These are phyloP conservation scores for Trichocomaceae sp. DNA, from an alignment of 2,329 filamentous ascomycete genomes.

Conservation along the genomic window DNA sequence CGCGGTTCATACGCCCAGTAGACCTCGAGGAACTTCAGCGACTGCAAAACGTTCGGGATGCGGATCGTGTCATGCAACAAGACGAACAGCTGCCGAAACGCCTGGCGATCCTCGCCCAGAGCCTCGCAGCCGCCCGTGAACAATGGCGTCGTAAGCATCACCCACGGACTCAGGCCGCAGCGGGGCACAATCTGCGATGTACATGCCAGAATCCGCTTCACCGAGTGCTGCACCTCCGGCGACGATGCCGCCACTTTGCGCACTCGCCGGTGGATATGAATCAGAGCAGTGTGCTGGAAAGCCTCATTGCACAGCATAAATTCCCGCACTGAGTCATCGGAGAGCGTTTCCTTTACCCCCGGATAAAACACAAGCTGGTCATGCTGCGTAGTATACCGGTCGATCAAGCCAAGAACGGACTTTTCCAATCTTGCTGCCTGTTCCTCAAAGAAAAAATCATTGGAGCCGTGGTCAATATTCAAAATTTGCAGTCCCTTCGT, in stretches of 20 bases:
- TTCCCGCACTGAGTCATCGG: slow-evolving; percentile 27
- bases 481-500: slow-evolving; percentile 12
- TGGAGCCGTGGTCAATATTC: slow-evolving; percentile 2
- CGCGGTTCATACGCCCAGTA: slow-evolving; percentile 29
- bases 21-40: slow-evolving; percentile 35
- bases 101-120: slow-evolving; percentile 29
- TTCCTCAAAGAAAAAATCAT: slow-evolving; percentile 21
- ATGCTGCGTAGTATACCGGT: slow-evolving; percentile 20
- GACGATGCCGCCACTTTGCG: slow-evolving; percentile 26
- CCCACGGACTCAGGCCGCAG: slow-evolving; percentile 35
- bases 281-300: slow-evolving; percentile 39
- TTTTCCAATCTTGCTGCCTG: slow-evolving; percentile 30
- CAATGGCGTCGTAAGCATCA: slow-evolving; percentile 38
- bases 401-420: slow-evolving; percentile 30
- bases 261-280: slow-evolving; percentile 37
- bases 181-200: slow-evolving; percentile 34
- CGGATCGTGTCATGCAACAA: slow-evolving; percentile 35
- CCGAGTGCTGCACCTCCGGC: slow-evolving; percentile 29
- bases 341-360: slow-evolving; percentile 28
- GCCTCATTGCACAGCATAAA: slow-evolving; percentile 38
- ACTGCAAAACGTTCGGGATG: slow-evolving; percentile 37
- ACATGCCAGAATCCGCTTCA: slow-evolving; percentile 35
- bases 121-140: slow-evolving; percentile 41
- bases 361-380: slow-evolving; percentile 31
- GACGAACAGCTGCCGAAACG: slow-evolving; percentile 27